These are phyloP conservation scores for Linnemannia zychae DNA, from an alignment of 192 early-diverging fungal species.

Conservation along the genomic window DNA sequence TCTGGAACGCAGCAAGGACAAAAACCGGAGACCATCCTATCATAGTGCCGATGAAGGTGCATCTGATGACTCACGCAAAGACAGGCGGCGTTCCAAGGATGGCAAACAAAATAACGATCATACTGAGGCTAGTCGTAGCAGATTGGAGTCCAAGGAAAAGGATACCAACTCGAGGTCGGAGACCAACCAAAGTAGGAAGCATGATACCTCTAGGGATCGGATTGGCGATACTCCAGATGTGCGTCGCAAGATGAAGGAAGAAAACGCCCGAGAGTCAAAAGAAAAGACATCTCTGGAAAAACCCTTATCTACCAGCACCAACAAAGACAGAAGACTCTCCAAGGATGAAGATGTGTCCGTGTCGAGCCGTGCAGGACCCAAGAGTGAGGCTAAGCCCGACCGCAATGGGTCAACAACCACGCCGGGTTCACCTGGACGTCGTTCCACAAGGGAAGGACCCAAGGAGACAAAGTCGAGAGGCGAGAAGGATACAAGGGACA, in stretches of 20 bases:
- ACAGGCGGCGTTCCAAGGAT: slow-evolving; percentile 11
- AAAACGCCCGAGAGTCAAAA: slow-evolving; percentile 32
- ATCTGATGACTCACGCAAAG: slow-evolving; percentile 1
- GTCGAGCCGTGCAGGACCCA: slow-evolving; percentile 14
- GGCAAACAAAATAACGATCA: neutral
- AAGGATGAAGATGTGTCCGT: slow-evolving; percentile 31
- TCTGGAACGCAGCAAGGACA: slow-evolving; percentile 23
- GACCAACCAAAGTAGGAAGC: neutral
- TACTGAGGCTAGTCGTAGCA: slow-evolving; percentile 9
- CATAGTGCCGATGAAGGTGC: slow-evolving; percentile 40
- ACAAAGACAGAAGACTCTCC: slow-evolving; percentile 12
- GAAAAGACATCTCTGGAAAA: slow-evolving; percentile 35
- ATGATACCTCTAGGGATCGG: slow-evolving; percentile 21
- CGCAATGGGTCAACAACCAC: slow-evolving; percentile 21
- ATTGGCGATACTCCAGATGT: neutral
- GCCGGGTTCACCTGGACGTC: slow-evolving; percentile 26
- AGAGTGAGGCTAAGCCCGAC: slow-evolving; percentile 33
- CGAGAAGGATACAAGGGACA: slow-evolving; percentile 37
- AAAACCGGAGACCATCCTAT: slow-evolving; percentile 14
- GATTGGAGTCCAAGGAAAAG: slow-evolving; percentile 41
- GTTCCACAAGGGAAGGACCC: slow-evolving; percentile 19
- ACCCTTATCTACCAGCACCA: neutral
- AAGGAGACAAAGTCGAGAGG: slow-evolving; percentile 36
- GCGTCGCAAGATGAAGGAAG: slow-evolving; percentile 29
- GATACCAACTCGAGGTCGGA: slow-evolving; percentile 7